Percentiles rank a stretch among this genome's conserved stretches.
phyloP scores from a whole-genome alignment of 352 stramenopile genomes.

The Phytophthora macrochlamydospora region DNA sequence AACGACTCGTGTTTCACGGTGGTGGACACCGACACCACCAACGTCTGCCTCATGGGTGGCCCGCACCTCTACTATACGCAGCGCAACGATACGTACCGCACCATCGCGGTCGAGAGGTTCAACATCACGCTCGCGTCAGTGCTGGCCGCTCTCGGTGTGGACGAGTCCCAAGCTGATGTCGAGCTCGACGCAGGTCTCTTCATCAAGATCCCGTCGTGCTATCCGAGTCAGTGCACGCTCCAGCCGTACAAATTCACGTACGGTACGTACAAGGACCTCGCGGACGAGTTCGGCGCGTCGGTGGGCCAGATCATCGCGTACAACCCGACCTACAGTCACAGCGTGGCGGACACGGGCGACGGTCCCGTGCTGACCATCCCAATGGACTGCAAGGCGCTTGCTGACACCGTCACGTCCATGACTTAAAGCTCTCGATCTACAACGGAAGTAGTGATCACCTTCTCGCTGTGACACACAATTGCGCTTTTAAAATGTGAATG shows the following conservation, averaged over 20 bases:
- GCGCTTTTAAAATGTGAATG: no score
- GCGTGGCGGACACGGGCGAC: conserved; percentile 8
- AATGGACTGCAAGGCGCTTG: conserved; percentile 20
- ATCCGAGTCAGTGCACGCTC: conserved; percentile 24
- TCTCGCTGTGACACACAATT: not conserved
- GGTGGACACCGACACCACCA: conserved; percentile 15
- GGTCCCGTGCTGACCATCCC: conserved; percentile 16
- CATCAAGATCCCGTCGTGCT: conserved; percentile 28
- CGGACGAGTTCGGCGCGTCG: conserved; percentile 13
- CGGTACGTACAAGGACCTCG: conserved; percentile 26
- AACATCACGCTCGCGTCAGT: conserved; percentile 25
- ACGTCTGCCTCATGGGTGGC: conserved; percentile 22
- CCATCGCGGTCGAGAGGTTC: conserved; percentile 23
- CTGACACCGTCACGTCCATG: conserved; percentile 13
- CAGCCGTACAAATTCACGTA: conserved; percentile 26
- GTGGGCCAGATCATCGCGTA: conserved; percentile 23
- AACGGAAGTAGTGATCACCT: not conserved
- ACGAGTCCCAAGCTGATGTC: conserved; percentile 23
- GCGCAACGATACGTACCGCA: conserved; percentile 28
- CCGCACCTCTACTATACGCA: conserved; percentile 32
- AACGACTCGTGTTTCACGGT: conserved; percentile 16
- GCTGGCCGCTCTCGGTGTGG: conserved; percentile 10
- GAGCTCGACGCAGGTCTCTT: conserved; percentile 16
- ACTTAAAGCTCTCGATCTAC: conserved; percentile 1
- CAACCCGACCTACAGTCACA: conserved; percentile 28